Conservation (phyloP, 2,329 filamentous ascomycete genomes). For the Aureobasidium leucospermi region DNA sequence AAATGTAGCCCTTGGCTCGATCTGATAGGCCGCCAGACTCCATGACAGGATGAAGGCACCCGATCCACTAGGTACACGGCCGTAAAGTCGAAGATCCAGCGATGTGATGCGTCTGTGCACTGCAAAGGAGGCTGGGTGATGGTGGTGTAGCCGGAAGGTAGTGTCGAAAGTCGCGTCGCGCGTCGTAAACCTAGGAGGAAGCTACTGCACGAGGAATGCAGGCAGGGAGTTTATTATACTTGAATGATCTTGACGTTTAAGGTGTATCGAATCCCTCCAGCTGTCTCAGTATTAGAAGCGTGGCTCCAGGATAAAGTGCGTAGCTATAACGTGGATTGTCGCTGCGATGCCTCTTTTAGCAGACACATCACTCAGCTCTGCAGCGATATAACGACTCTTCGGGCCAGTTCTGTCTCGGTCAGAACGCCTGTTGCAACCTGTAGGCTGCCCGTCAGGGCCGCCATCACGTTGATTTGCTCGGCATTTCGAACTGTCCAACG, state of each 20-base stretch:
- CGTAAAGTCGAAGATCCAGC: background rate
- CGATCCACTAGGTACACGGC: background rate
- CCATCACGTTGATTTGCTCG: background rate
- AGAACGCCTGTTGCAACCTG: background rate
- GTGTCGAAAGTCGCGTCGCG: slow-evolving; percentile 10
- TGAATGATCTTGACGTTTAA: background rate
- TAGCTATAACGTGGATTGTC: slow-evolving; percentile 3
- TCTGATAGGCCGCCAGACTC: background rate
- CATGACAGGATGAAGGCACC: background rate
- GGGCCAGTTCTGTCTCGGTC: slow-evolving; percentile 3
- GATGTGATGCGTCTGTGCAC: slow-evolving; percentile 5
- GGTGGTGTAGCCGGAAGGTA: background rate
- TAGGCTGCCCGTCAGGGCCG: background rate
- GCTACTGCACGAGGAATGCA: slow-evolving; percentile 12
- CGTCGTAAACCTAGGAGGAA: slow-evolving; percentile 1
- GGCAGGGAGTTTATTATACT: slow-evolving; percentile 13
- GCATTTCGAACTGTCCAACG: slow-evolving; percentile 5
- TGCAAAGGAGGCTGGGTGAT: slow-evolving; percentile 6
- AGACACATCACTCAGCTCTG: background rate
- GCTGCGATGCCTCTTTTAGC: background rate
- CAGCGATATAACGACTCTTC: background rate
- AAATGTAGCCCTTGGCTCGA: slow-evolving; percentile 10
- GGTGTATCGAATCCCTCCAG: background rate
- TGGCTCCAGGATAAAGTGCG: background rate
- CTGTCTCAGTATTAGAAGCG: background rate